A percentile compares a stretch with the other conserved stretches of the same genome.
Evolutionary conservation across 768 basidiomycete species (phyloP).

Genomic region (Leccinum subgranulosum): DNA sequence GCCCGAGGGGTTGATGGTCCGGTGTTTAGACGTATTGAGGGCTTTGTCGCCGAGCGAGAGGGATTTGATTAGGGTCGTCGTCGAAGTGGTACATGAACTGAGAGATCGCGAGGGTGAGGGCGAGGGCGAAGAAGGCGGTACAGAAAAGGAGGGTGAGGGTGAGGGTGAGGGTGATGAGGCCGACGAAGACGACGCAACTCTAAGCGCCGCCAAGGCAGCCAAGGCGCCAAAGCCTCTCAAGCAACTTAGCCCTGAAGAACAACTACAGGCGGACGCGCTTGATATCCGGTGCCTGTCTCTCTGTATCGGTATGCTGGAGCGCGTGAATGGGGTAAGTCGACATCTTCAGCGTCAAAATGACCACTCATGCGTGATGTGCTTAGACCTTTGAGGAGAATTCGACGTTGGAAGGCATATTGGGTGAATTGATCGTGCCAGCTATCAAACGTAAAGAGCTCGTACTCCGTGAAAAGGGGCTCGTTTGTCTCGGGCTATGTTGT

Average conservation of each 20-base stretch:
- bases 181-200: slow-evolving; percentile 2
- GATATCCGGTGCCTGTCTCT: slow-evolving; percentile 75
- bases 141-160: slow-evolving; percentile 29
- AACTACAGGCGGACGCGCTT: slow-evolving; percentile 52
- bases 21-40: slow-evolving; percentile 81
- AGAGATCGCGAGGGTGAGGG: slow-evolving; percentile 40
- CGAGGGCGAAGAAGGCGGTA: slow-evolving; percentile 39
- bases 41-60: slow-evolving; percentile 69
- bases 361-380: not conserved
- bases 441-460: slow-evolving; percentile 81
- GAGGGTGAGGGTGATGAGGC: slow-evolving; percentile 26
- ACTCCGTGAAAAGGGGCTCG: slow-evolving; percentile 63
- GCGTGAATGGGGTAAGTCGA: slow-evolving; percentile 72
- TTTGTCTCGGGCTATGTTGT: slow-evolving; percentile 69
- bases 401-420: slow-evolving; percentile 59
- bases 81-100: slow-evolving; percentile 83
- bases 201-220: slow-evolving; percentile 10
- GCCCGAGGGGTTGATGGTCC: slow-evolving; percentile 64
- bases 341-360: not conserved
- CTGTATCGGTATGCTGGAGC: slow-evolving; percentile 81
- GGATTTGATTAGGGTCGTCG: slow-evolving; percentile 84
- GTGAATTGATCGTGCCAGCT: slow-evolving; percentile 88
- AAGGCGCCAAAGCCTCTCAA: slow-evolving; percentile 28
- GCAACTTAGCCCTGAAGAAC: slow-evolving; percentile 56
- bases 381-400: slow-evolving; percentile 66